Evolutionary conservation across 2,329 filamentous ascomycete genomes (phyloP).

Genomic region (Apiospora malaysiana): DNA sequence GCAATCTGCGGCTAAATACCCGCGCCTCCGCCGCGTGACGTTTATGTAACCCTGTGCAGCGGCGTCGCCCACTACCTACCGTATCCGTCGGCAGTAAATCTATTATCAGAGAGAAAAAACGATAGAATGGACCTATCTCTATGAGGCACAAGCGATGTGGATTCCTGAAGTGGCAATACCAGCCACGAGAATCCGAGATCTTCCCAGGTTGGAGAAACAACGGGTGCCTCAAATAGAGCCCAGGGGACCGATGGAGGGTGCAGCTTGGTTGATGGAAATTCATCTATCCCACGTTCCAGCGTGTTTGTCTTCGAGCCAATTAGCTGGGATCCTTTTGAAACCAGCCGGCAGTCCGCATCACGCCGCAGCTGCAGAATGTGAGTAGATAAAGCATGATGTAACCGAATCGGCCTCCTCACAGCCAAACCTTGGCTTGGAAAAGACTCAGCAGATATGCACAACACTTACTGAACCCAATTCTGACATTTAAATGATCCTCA

Average conservation of each 20-base stretch:
- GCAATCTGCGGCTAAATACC: conserved; percentile 9
- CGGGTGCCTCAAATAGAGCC: background rate
- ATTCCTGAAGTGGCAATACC: background rate
- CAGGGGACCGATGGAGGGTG: background rate
- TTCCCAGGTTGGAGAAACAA: background rate
- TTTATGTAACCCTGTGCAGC: background rate
- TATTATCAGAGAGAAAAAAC: no score
- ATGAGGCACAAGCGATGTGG: background rate
- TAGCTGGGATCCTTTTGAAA: background rate
- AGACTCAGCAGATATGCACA: background rate
- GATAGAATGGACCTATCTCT: no score
- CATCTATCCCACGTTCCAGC: conserved; percentile 3
- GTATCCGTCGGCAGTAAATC: background rate
- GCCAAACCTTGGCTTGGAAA: background rate
- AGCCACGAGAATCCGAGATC: background rate
- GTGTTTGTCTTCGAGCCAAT: background rate
- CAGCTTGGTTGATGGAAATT: background rate
- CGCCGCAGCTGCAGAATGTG: conserved; percentile 2
- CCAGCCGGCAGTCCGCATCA: background rate
- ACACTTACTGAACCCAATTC: background rate
- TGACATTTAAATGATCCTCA: background rate
- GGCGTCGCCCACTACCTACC: background rate
- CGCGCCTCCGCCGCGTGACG: background rate
- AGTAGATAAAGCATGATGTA: conserved; percentile 6
- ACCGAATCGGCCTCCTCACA: background rate